Percentiles rank a stretch among this genome's conserved stretches.
Evolutionary conservation across 2,329 filamentous ascomycete genomes (phyloP).

Genomic region (Paraconiothyrium sp.): DNA sequence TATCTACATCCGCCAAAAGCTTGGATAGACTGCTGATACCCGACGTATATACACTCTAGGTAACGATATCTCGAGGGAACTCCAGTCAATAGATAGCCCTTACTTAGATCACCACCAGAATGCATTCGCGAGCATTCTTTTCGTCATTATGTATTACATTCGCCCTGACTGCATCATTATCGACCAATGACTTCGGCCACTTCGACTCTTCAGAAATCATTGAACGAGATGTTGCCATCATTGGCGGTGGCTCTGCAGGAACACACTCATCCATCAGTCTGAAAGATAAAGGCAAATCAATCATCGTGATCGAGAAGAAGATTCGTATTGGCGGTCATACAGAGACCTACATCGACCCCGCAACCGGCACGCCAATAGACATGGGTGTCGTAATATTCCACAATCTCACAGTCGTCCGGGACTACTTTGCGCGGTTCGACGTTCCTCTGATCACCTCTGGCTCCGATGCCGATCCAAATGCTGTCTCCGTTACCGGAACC

Average conservation of each 20-base stretch:
- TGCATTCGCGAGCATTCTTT: not conserved
- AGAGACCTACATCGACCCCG: conserved; percentile 56
- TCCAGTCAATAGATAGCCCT: not conserved
- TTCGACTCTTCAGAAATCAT: not conserved
- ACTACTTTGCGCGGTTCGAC: conserved; percentile 10
- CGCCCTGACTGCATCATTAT: not conserved
- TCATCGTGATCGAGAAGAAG: conserved; percentile 54
- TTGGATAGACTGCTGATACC: too few relatives aligned
- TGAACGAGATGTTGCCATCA: conserved; percentile 45
- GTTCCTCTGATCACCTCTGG: not conserved
- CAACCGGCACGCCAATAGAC: conserved; percentile 41
- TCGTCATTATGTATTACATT: not conserved
- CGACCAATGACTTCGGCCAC: not conserved
- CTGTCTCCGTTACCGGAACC: not conserved
- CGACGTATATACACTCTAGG: too few relatives aligned
- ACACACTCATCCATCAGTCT: conserved; percentile 54
- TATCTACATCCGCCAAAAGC: too few relatives aligned
- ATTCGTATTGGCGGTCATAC: conserved; percentile 59
- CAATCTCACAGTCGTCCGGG: conserved; percentile 34
- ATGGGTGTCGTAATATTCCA: conserved; percentile 49
- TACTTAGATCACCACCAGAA: not conserved
- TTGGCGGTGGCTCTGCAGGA: conserved; percentile 56
- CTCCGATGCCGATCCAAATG: not conserved
- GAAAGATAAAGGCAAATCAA: conserved; percentile 47
- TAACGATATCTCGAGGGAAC: too few relatives aligned